Base-by-base conservation (phyloP, 148 eudicot genomes). In the Fagopyrum tataricum region DNA sequence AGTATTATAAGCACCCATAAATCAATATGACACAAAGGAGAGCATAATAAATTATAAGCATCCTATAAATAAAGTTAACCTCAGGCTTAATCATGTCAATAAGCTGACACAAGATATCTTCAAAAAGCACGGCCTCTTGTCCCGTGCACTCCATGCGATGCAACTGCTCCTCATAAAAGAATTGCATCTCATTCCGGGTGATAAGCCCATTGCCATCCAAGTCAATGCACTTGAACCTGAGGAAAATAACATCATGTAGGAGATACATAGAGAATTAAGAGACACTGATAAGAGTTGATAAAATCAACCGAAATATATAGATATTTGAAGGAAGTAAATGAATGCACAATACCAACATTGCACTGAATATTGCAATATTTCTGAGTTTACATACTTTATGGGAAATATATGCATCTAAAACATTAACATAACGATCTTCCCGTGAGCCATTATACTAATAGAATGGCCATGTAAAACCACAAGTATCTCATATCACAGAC, bases 111-210 rank as follows among this genome's bases (percentile, higher is more conserved):
- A 94, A 88, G 70, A 94, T 91, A 80, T 93, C 98, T 85, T 93
- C 98, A 83, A 91, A 93, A 43, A 86, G 93, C 72, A 91, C 98
- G 58, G 98, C 97, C 81, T 94, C 98, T 77, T 94, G 98, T 78
- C 96, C 93, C 93, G 91, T 94, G 81, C 98, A 94, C 80, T 94
- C 98, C 98, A 94, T 94, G 72, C 98, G 85, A 80, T 94, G 98
- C 84, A 94, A 84, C 83, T 94, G 98, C 84, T 94, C 98, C 82
- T 91, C 97, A 21, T 94, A 94, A 70, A 89, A 94, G 79, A 91
- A 94, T 79, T 91, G 98, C 93, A 94, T 81, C 87, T 94, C 97
- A 69, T 94, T 91, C 75, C 96, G 84, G 9, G 98, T 89, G 66
- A 94, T 64, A 68, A 91, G 43, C 42, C 91, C 96, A 83, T 94